Evolutionary conservation across 306 rosid genomes (phyloP).

Genomic region (Pyrus bretschneideri): DNA sequence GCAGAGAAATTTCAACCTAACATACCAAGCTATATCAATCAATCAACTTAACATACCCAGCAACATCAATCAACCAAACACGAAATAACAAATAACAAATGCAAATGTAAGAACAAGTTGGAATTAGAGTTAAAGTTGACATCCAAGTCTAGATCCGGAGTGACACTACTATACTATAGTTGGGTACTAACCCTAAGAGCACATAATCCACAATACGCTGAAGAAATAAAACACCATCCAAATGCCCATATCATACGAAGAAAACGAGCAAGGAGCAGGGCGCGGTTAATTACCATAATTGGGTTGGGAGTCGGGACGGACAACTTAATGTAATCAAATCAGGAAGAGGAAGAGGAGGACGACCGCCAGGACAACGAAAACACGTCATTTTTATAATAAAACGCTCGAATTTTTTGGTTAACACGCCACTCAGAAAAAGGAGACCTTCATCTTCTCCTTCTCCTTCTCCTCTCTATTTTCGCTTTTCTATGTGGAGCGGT

Average conservation of each 20-base stretch:
- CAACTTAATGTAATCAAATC: neutral
- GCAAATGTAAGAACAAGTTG: neutral
- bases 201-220: neutral
- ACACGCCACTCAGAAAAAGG: neutral
- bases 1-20: neutral
- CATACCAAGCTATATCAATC: neutral
- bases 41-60: neutral
- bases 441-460: neutral
- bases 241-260: neutral
- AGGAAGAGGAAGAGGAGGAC: neutral
- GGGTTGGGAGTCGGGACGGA: neutral
- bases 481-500: neutral
- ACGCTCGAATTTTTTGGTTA: neutral
- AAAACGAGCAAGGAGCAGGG: neutral
- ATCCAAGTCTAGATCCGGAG: conserved; percentile 4
- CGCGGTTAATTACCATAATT: neutral
- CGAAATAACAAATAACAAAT: neutral
- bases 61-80: neutral
- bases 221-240: neutral
- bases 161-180: neutral
- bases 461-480: neutral
- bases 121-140: neutral
- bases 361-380: neutral
- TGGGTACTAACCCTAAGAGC: neutral
- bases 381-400: neutral